phyloP scores from a whole-genome alignment of 306 rosid species.

The Prunus davidiana region DNA sequence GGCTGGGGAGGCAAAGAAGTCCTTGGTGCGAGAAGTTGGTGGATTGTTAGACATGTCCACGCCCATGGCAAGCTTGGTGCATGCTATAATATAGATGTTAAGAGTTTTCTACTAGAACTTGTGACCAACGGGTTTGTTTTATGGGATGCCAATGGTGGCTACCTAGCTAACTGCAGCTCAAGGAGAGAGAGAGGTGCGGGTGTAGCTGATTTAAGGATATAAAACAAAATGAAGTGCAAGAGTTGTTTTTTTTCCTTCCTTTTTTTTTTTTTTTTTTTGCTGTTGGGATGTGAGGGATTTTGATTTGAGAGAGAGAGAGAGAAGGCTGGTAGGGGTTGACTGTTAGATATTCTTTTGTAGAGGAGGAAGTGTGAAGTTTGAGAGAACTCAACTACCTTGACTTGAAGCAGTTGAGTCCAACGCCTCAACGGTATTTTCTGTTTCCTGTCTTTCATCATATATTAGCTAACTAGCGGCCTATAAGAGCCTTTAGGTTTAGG shows the following conservation, averaged over 20 bases:
- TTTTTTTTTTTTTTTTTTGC: background rate
- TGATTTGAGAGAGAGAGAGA: constrained; percentile 8
- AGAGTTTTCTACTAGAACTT: background rate
- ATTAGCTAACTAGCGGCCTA: background rate
- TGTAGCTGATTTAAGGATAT: constrained; percentile 71
- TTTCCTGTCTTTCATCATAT: background rate
- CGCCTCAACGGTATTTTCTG: constrained; percentile 53
- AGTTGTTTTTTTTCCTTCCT: background rate
- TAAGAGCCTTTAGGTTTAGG: background rate
- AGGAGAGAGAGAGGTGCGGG: constrained; percentile 17
- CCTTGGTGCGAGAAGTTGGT: constrained; percentile 74
- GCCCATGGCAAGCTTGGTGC: constrained; percentile 51
- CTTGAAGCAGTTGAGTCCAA: constrained; percentile 45
- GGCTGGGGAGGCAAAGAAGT: constrained; percentile 88
- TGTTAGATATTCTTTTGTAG: constrained; percentile 55
- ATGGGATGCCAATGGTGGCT: constrained; percentile 23
- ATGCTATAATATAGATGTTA: background rate
- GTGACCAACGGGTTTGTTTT: constrained; percentile 28
- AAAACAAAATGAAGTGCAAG: constrained; percentile 69
- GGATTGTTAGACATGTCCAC: constrained; percentile 91
- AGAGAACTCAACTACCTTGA: constrained; percentile 53
- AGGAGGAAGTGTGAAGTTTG: constrained; percentile 14
- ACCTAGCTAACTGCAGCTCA: background rate
- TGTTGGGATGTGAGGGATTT: background rate
- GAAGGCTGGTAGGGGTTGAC: constrained; percentile 88